Conservation (phyloP, 2,329 filamentous ascomycete genomes). For the Mollisiaceae sp. region DNA sequence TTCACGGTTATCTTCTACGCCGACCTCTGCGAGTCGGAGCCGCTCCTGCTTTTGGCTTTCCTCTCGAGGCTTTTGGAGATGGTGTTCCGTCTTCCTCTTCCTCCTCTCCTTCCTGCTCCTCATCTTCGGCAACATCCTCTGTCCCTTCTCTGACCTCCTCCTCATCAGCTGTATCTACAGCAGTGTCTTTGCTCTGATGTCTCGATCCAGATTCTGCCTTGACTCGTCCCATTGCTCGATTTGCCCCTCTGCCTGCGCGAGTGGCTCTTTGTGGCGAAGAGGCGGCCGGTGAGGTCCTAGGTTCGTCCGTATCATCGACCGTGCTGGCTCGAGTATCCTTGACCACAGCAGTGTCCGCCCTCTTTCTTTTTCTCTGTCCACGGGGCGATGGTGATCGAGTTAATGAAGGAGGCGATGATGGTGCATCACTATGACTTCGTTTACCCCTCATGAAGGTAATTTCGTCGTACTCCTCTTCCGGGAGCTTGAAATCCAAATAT, state of each 20-base stretch:
- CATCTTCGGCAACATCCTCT: slow-evolving; percentile 44
- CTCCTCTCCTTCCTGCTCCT: slow-evolving; percentile 46
- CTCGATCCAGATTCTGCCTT: slow-evolving; percentile 46
- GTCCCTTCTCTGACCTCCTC: slow-evolving; percentile 44
- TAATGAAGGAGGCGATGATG: slow-evolving; percentile 43
- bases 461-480: slow-evolving; percentile 47
- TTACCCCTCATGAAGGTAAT: slow-evolving; percentile 32
- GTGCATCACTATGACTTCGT: slow-evolving; percentile 39
- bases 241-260: slow-evolving; percentile 41
- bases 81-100: slow-evolving; percentile 33
- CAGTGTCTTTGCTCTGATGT: slow-evolving; percentile 42
- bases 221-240: slow-evolving; percentile 50
- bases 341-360: slow-evolving; percentile 41
- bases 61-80: slow-evolving; percentile 37
- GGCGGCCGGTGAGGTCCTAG: slow-evolving; percentile 49
- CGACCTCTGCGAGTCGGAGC: slow-evolving; percentile 27
- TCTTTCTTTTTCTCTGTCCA: slow-evolving; percentile 39
- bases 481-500: slow-evolving; percentile 71
- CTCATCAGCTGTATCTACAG: slow-evolving; percentile 36
- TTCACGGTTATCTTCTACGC: not conserved
- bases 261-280: slow-evolving; percentile 48
- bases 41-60: slow-evolving; percentile 28
- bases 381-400: slow-evolving; percentile 34
- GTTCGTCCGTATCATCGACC: slow-evolving; percentile 58
- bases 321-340: slow-evolving; percentile 49